These are phyloP conservation scores for Fusarium sp. DNA, from an alignment of 2,329 filamentous ascomycete species.

Conservation along the genomic window DNA sequence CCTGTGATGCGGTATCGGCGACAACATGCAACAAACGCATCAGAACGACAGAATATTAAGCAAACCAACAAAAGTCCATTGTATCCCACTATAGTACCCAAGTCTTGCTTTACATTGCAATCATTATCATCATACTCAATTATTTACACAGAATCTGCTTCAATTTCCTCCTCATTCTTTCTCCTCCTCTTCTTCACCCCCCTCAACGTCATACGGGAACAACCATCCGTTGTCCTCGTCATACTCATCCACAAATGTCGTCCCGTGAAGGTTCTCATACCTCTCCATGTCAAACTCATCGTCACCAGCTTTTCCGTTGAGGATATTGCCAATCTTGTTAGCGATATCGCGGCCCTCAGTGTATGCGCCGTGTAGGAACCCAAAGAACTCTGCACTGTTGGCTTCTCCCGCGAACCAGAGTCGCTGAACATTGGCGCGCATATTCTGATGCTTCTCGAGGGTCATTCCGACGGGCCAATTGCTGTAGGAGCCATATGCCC, in stretches of 20 bases:
- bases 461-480: slow-evolving; percentile 74
- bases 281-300: slow-evolving; percentile 19
- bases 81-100: background rate
- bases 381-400: slow-evolving; percentile 70
- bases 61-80: background rate
- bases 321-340: slow-evolving; percentile 49
- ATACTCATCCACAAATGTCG: slow-evolving; percentile 26
- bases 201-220: slow-evolving; percentile 3
- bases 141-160: background rate
- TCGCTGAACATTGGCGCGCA: slow-evolving; percentile 69
- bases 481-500: slow-evolving; percentile 69
- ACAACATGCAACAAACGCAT: background rate
- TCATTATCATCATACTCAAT: background rate
- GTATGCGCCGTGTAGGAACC: slow-evolving; percentile 71
- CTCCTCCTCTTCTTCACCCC: background rate
- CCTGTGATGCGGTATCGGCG: background rate
- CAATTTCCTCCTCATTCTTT: background rate
- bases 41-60: background rate
- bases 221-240: slow-evolving; percentile 31
- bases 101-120: background rate
- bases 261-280: slow-evolving; percentile 24
- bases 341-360: slow-evolving; percentile 64
- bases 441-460: slow-evolving; percentile 72
- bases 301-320: slow-evolving; percentile 14
- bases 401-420: slow-evolving; percentile 74